Percentiles rank a stretch among this genome's conserved stretches.
Conservation (phyloP, 768 basidiomycete species). For the Clathrus columnatus region DNA sequence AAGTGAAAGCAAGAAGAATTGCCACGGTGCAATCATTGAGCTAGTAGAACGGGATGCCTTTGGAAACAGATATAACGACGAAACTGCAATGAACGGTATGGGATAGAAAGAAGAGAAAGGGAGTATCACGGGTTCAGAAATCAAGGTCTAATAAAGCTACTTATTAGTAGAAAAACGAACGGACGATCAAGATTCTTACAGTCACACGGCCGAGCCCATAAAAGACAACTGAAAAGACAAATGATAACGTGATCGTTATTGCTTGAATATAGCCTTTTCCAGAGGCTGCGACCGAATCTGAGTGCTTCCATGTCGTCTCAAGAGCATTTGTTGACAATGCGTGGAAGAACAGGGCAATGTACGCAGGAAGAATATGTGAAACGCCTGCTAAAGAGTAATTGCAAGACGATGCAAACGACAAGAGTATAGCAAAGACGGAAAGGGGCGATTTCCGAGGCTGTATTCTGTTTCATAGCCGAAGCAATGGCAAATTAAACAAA, state of each 20-base stretch:
- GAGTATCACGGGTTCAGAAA: slow-evolving; percentile 52
- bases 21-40: slow-evolving; percentile 42
- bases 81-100: slow-evolving; percentile 55
- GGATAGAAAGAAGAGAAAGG: slow-evolving; percentile 49
- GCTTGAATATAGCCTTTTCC: slow-evolving; percentile 8
- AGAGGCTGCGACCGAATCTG: neutral
- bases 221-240: slow-evolving; percentile 21
- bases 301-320: slow-evolving; percentile 5
- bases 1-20: slow-evolving; percentile 53
- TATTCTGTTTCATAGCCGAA: slow-evolving; percentile 2
- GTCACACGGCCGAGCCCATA: slow-evolving; percentile 53
- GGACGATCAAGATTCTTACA: slow-evolving; percentile 54
- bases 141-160: slow-evolving; percentile 42
- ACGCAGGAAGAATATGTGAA: slow-evolving; percentile 48
- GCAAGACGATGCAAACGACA: slow-evolving; percentile 54
- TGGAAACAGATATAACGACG: slow-evolving; percentile 52
- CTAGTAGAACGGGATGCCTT: slow-evolving; percentile 38
- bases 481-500: neutral
- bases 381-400: slow-evolving; percentile 31
- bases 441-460: neutral
- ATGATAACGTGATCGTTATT: neutral
- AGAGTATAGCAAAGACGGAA: slow-evolving; percentile 33
- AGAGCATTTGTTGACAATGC: slow-evolving; percentile 4
- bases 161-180: slow-evolving; percentile 40
- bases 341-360: slow-evolving; percentile 41